Base-by-base conservation (phyloP, 768 basidiomycete species). In the Guyanaporus albipodus region DNA sequence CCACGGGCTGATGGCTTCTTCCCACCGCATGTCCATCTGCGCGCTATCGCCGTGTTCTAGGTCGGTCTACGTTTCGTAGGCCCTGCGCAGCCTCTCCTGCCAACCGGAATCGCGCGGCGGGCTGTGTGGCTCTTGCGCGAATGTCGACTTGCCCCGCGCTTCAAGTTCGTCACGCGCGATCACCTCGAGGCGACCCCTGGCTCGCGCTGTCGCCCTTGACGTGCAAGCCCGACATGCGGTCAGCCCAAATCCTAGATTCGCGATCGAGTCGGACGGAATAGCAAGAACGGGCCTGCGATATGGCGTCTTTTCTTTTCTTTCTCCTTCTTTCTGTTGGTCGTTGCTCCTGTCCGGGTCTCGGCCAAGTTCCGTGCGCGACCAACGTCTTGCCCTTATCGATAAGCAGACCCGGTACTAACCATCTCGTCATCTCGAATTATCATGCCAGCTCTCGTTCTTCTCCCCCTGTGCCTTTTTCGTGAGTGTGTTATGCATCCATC, bases 391-490 rank as follows among this genome's bases (percentile, higher is more conserved):
- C n/a, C n/a, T n/a, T n/a, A n/a, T n/a, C n/a, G n/a, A n/a, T n/a
- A n/a, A n/a, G n/a, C n/a, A n/a, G 6, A 28, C 11, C 1, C 32
- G 23, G 28, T 38, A 27, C 41, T 36, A 38, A 17, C 24, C 38
- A 17, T 35, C 21, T 35, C 22, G 32, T 35, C 5, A n/a, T 5
- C 12, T 22, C 11, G 27, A 33, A 19, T 24, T 15, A 12, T 32
- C 18, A 34, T 12, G 10, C 15, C 32, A 9, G 36, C 7, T 19
- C 18, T 18, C 2, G 17, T 42, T 19, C 21, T 18, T 6, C 28
- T 22, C 38, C 42, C 46, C 45, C 22, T 46, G 49, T 54, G 28
- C 55, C 58, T 60, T 42, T 50, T 46, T 19, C 18, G 21, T 52
- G 21, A 28, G 22, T 38, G n/a, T n/a, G 24, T 22, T 14, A 27